phyloP scores from a whole-genome alignment of 1,284 basidiomycete species.

The Malassezia slooffiae region DNA sequence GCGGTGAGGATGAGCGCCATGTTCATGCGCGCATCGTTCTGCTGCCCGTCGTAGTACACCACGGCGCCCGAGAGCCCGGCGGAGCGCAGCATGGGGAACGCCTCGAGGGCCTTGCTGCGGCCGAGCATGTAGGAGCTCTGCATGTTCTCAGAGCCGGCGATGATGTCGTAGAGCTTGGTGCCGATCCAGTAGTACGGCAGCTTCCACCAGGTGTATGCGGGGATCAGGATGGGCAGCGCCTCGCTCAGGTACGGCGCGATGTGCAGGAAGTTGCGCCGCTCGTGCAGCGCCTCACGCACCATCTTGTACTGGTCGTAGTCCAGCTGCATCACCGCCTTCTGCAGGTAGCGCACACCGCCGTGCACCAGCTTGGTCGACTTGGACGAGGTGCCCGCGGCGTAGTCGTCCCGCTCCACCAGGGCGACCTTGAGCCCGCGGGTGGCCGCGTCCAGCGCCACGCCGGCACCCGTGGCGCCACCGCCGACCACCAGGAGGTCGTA shows the following conservation, averaged over 20 bases:
- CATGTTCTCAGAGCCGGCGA: slow-evolving; percentile 96
- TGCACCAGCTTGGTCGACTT: slow-evolving; percentile 97
- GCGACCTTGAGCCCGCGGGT: slow-evolving; percentile 83
- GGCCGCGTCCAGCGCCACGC: slow-evolving; percentile 85
- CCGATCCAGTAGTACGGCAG: slow-evolving; percentile 91
- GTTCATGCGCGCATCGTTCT: slow-evolving; percentile 98
- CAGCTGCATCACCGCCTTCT: slow-evolving; percentile 88
- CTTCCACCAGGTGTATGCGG: slow-evolving; percentile 84
- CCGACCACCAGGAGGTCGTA: slow-evolving; percentile 72
- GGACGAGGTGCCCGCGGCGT: slow-evolving; percentile 77
- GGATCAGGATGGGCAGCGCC: slow-evolving; percentile 89
- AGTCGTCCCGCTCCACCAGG: slow-evolving; percentile 86
- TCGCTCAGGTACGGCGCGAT: slow-evolving; percentile 86
- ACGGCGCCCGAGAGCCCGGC: slow-evolving; percentile 88
- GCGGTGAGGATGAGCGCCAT: slow-evolving; percentile 76
- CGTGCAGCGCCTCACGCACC: slow-evolving; percentile 82
- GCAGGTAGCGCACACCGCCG: slow-evolving; percentile 91
- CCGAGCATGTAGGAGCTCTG: slow-evolving; percentile 88
- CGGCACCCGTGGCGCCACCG: slow-evolving; percentile 81
- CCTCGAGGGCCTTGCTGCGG: slow-evolving; percentile 72
- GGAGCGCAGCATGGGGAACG: slow-evolving; percentile 88
- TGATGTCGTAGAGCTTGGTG: slow-evolving; percentile 89
- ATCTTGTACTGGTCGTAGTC: slow-evolving; percentile 83
- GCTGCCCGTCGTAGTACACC: slow-evolving; percentile 96
- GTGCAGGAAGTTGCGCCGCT: slow-evolving; percentile 83